Percentiles rank a stretch among this genome's conserved stretches.
These are phyloP conservation scores for Rauvolfia tetraphylla DNA, from an alignment of 257 asterid species.

Conservation along the genomic window DNA sequence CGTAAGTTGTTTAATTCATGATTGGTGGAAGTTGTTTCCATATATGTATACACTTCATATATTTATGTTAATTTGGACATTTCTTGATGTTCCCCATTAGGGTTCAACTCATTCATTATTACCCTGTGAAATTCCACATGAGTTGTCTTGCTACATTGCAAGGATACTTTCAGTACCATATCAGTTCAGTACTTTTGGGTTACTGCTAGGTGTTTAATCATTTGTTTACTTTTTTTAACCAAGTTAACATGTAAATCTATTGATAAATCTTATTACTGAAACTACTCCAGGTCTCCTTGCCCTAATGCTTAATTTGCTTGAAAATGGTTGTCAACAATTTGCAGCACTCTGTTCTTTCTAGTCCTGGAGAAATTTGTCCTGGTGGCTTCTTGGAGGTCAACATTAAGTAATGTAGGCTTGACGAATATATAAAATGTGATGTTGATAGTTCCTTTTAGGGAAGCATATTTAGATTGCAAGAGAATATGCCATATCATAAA, in stretches of 20 bases:
- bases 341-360: neutral
- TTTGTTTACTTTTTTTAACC: neutral
- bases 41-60: neutral
- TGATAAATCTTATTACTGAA: neutral
- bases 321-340: neutral
- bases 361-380: neutral
- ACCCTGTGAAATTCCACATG: neutral
- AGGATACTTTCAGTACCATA: neutral
- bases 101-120: neutral
- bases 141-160: neutral
- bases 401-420: neutral
- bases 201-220: neutral
- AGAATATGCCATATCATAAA: neutral
- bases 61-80: neutral
- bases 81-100: neutral
- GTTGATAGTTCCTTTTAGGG: neutral
- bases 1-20: constrained; percentile 50
- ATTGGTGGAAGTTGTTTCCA: neutral
- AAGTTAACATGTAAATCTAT: neutral
- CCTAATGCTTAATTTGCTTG: neutral
- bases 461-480: neutral
- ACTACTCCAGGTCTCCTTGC: neutral
- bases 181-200: neutral
- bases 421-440: neutral
- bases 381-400: neutral